Percentiles rank a stretch among this genome's conserved stretches.
phyloP scores from a whole-genome alignment of 2,329 filamentous ascomycete species.

The Periconia macrospinosa region DNA sequence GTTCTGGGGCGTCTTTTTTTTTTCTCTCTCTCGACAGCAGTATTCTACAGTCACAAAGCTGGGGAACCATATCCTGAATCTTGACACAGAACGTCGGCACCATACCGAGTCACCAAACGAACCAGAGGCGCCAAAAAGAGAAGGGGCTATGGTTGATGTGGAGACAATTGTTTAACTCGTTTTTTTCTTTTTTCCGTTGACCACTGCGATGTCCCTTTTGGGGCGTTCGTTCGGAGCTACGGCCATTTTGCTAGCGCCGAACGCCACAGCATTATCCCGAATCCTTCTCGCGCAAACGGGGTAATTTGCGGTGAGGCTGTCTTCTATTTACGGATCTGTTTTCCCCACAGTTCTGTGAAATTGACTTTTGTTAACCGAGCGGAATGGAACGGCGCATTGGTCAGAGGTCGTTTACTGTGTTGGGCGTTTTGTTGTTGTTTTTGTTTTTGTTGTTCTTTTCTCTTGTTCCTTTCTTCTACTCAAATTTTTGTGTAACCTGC shows the following conservation, averaged over 20 bases:
- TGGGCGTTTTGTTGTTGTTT: background rate
- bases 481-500: background rate
- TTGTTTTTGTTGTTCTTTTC: background rate
- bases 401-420: no score
- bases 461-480: no score
- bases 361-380: no score
- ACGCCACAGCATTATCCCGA: no score
- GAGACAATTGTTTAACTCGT: no score
- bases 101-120: conserved; percentile 6
- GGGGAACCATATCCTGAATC: conserved; percentile 4
- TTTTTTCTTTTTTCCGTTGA: background rate
- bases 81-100: background rate
- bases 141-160: conserved; percentile 1
- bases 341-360: background rate
- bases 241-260: no score
- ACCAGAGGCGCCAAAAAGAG: conserved; percentile 4
- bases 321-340: background rate
- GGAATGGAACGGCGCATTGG: no score
- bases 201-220: no score
- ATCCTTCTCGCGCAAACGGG: no score
- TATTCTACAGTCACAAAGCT: background rate
- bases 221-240: no score
- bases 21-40: background rate
- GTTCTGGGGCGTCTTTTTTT: background rate
- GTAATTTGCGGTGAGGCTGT: background rate